Evolutionary conservation across 208 protist genomes (phyloP).

Genomic region (Phytomonas sp.): DNA sequence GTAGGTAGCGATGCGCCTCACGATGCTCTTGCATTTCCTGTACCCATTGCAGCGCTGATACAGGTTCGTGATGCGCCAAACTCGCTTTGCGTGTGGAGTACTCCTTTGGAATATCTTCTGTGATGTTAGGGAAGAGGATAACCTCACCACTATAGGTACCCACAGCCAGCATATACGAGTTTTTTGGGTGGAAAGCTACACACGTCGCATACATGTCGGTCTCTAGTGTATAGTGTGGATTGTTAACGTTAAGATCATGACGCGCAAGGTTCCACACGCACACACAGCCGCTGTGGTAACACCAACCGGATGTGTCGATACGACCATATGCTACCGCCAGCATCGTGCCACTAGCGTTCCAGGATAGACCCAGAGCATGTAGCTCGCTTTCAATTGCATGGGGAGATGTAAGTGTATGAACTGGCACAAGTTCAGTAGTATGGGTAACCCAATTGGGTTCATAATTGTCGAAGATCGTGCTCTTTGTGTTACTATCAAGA

Average conservation of each 20-base stretch:
- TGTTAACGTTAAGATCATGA: conserved; percentile 41
- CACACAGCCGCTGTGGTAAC: conserved; percentile 70
- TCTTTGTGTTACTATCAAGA: conserved; percentile 60
- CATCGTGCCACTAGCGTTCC: conserved; percentile 78
- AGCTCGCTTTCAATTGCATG: conserved; percentile 48
- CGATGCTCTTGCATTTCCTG: conserved; percentile 49
- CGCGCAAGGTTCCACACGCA: conserved; percentile 76
- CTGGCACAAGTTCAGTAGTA: conserved; percentile 42
- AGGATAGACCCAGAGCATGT: conserved; percentile 66
- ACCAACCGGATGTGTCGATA: conserved; percentile 83
- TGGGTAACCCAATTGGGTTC: conserved; percentile 72
- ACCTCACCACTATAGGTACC: conserved; percentile 89
- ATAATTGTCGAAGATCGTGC: conserved; percentile 75
- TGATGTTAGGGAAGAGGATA: conserved; percentile 55
- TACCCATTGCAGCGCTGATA: conserved; percentile 72
- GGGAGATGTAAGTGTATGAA: conserved; percentile 63
- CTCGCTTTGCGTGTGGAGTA: conserved; percentile 26
- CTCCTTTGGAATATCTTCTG: conserved; percentile 29
- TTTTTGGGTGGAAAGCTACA: conserved; percentile 82
- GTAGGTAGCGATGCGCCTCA: conserved; percentile 48
- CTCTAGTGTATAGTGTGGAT: conserved; percentile 72
- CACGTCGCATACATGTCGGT: conserved; percentile 68
- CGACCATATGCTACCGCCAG: conserved; percentile 83
- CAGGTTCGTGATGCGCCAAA: conserved; percentile 59
- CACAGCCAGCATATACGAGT: conserved; percentile 64